Percentiles rank a stretch among this genome's conserved stretches.
Evolutionary conservation across 495 filamentous ascomycete species (phyloP).

Genomic region (Penicillium cinerascens): DNA sequence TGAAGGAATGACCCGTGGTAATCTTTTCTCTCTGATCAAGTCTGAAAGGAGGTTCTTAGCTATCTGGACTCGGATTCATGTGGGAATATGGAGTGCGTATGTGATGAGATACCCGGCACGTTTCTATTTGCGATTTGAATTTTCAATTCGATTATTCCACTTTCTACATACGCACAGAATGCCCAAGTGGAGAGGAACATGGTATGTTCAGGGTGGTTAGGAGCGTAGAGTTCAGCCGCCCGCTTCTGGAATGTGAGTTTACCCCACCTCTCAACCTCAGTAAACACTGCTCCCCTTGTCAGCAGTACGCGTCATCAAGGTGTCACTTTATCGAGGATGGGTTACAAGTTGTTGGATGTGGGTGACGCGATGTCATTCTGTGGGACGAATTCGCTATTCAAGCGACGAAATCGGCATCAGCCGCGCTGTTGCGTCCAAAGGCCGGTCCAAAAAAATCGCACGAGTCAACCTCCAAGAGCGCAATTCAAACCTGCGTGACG

Average conservation of each 20-base stretch:
- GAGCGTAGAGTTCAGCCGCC: not conserved
- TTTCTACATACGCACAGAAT: not conserved
- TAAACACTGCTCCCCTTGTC: not conserved
- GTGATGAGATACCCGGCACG: not conserved
- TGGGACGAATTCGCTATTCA: too few relatives aligned
- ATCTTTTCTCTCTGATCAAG: not conserved
- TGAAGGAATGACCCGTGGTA: conserved; percentile 8
- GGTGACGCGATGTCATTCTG: too few relatives aligned
- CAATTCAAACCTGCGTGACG: too few relatives aligned
- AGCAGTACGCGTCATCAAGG: not conserved
- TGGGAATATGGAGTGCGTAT: not conserved
- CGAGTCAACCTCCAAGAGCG: too few relatives aligned
- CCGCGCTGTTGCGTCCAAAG: too few relatives aligned
- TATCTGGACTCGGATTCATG: not conserved
- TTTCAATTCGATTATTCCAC: not conserved
- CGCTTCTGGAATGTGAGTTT: not conserved
- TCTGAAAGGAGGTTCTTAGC: too few relatives aligned
- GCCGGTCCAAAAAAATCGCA: too few relatives aligned
- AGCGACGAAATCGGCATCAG: too few relatives aligned
- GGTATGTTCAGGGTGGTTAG: not conserved
- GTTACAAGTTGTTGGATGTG: too few relatives aligned
- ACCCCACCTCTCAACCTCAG: not conserved
- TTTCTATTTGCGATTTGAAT: not conserved
- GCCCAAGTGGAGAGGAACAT: not conserved
- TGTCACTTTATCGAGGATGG: not conserved